Conservation (phyloP, 2,329 filamentous ascomycete genomes). For the Dendrostoma leiphaemia region DNA sequence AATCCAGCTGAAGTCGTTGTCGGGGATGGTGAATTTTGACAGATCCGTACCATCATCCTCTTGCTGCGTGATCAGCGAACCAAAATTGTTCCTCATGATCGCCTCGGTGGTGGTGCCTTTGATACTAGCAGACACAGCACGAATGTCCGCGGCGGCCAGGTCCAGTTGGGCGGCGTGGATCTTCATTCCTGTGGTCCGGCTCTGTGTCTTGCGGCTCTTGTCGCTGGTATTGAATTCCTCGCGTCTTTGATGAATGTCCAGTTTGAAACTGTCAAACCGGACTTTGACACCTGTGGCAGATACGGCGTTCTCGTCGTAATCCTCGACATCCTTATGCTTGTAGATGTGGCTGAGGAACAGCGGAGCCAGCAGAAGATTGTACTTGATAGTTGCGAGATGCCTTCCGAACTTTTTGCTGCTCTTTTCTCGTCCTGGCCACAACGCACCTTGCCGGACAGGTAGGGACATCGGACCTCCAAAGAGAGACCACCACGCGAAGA, state of each 20-base stretch:
- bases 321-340: constrained; percentile 94
- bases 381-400: constrained; percentile 98
- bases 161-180: constrained; percentile 95
- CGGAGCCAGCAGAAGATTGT: constrained; percentile 87
- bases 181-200: constrained; percentile 86
- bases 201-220: constrained; percentile 71
- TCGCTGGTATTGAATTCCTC: constrained; percentile 87
- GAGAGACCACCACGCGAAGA: constrained; percentile 96
- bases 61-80: constrained; percentile 50
- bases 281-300: constrained; percentile 97
- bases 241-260: constrained; percentile 90
- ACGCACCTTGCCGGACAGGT: constrained; percentile 84
- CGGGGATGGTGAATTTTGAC: constrained; percentile 90
- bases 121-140: constrained; percentile 89
- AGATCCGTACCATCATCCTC: constrained; percentile 65
- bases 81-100: constrained; percentile 59
- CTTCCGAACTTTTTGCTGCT: constrained; percentile 98
- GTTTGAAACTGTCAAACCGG: constrained; percentile 92
- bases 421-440: constrained; percentile 93
- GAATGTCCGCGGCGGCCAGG: constrained; percentile 84
- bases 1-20: constrained; percentile 94
- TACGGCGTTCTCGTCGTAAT: constrained; percentile 72
- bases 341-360: constrained; percentile 96
- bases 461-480: constrained; percentile 94
- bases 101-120: constrained; percentile 76